Evolutionary conservation across 805 yeast species (phyloP), one percentile per base, ranked within the genome.

Genomic region (Metahyphopichia silvanorum): DNA sequence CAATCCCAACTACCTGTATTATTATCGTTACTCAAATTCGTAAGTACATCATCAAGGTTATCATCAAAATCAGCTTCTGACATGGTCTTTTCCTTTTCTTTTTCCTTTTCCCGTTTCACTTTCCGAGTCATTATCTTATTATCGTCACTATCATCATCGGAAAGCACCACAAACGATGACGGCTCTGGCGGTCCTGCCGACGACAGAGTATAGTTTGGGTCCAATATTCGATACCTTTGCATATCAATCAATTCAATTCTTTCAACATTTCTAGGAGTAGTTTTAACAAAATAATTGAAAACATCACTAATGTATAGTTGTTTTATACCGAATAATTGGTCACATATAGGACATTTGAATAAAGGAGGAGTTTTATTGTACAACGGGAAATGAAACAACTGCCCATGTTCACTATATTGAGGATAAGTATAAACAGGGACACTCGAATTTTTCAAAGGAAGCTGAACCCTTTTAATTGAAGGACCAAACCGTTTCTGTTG

Each of bases 341-440:
- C 68, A 38, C 73, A 67, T 11, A 66, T 38, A 4, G 72, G 72
- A 39, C 73, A 67, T 34, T 49, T 53, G 48, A 61, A 67, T 2
- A 40, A 34, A 13, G 68, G 68, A 37, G 30, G 30, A 18, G 30
- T 27, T 13, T 18, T 27, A 17, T 17, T 18, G 27, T 16, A 31
- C 17, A 17, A 16, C 21, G 27, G 12, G 16, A 22, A 21, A 20
- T 25, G 27, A 14, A 22, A 25, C 15, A 23, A 12, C n/a, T 23
- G 28, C 16, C 33, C 33, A 20, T 25, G 17, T 13, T 27, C 30
- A n/a, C 17, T 18, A 20, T 27, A 27, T 20, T 27, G 30, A 4
- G 30, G 30, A 17, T 27, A 27, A 11, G 23, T 18, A 16, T 18
- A 27, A 5, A 25, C 10, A 10, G 27, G 27, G 11, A 18, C 16